Conservation (phyloP, 2,329 filamentous ascomycete species). For the Pyrenochaeta sp. region DNA sequence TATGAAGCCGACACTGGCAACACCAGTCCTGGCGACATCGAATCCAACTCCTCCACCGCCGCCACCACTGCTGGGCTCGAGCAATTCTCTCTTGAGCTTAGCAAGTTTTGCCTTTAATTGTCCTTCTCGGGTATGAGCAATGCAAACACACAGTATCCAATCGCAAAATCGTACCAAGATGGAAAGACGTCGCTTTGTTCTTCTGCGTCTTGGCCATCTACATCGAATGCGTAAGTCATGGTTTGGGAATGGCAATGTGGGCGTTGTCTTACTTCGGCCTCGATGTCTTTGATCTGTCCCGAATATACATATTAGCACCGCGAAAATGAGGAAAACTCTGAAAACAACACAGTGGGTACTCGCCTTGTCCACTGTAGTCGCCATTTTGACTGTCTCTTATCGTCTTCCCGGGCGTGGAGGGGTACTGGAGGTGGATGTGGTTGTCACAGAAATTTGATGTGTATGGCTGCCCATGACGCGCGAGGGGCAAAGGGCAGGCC, state of each 20-base stretch:
- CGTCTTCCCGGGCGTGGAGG: constrained; percentile 7
- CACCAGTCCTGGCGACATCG: constrained; percentile 96
- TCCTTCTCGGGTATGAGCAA: constrained; percentile 53
- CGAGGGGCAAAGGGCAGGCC: constrained; percentile 23
- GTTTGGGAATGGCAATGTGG: constrained; percentile 19
- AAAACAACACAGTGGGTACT: constrained; percentile 30
- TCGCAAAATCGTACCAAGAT: constrained; percentile 69
- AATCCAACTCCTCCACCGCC: constrained; percentile 91
- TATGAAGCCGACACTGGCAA: constrained; percentile 96
- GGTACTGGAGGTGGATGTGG: constrained; percentile 12
- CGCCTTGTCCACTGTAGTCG: constrained; percentile 97
- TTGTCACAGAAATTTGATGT: constrained; percentile 43
- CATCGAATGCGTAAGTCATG: constrained; percentile 31
- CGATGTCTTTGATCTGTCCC: constrained; percentile 89
- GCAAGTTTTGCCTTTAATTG: constrained; percentile 98
- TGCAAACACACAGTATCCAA: constrained; percentile 8
- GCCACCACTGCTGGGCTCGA: constrained; percentile 81
- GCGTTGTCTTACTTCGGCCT: constrained; percentile 79
- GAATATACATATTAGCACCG: constrained; percentile 38
- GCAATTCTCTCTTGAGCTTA: constrained; percentile 94
- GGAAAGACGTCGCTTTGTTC: constrained; percentile 94
- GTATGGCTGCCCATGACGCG: constrained; percentile 36
- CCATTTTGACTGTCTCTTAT: constrained; percentile 70
- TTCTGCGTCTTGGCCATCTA: constrained; percentile 97
- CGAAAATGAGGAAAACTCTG: constrained; percentile 40